phyloP scores from a whole-genome alignment of 2,329 filamentous ascomycete species.

The Talaromyces amestolkiae region DNA sequence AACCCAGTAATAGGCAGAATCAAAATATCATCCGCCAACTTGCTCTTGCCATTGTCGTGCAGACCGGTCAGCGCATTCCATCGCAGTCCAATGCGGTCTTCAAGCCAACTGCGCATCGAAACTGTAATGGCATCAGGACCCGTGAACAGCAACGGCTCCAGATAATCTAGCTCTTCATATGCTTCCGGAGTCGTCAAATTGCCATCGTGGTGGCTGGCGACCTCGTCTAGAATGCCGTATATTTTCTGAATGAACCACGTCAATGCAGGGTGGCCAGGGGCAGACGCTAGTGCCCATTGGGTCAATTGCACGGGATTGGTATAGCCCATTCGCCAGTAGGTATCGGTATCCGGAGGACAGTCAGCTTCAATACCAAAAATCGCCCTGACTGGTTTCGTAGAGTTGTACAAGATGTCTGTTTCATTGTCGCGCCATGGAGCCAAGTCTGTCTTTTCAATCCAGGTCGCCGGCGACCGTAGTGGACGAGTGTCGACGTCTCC shows the following conservation, averaged over 20 bases:
- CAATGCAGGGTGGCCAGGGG: slow-evolving; percentile 30
- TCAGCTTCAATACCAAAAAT: slow-evolving; percentile 36
- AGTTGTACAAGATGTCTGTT: slow-evolving; percentile 25
- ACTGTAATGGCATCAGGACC: slow-evolving; percentile 34
- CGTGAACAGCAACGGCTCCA: slow-evolving; percentile 32
- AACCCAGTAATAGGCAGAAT: slow-evolving; percentile 37
- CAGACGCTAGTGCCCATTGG: slow-evolving; percentile 33
- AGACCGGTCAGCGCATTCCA: slow-evolving; percentile 34
- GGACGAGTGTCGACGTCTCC: slow-evolving; percentile 35
- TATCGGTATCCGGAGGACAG: slow-evolving; percentile 25
- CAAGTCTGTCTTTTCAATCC: slow-evolving; percentile 29
- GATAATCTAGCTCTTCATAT: slow-evolving; percentile 20
- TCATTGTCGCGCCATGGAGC: slow-evolving; percentile 29
- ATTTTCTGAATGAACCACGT: slow-evolving; percentile 29
- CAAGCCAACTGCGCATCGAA: slow-evolving; percentile 27
- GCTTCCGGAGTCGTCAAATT: slow-evolving; percentile 18
- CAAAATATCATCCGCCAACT: slow-evolving; percentile 32
- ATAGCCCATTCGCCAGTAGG: slow-evolving; percentile 38
- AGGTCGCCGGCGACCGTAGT: slow-evolving; percentile 27
- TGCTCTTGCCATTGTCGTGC: slow-evolving; percentile 30
- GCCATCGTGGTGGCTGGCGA: slow-evolving; percentile 18
- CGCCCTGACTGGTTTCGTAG: slow-evolving; percentile 23
- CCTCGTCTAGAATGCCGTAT: slow-evolving; percentile 17
- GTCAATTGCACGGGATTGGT: slow-evolving; percentile 33
- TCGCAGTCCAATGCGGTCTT: slow-evolving; percentile 25